These are phyloP conservation scores for Epichloe uncinata DNA, from an alignment of 2,329 filamentous ascomycete genomes.

Conservation along the genomic window DNA sequence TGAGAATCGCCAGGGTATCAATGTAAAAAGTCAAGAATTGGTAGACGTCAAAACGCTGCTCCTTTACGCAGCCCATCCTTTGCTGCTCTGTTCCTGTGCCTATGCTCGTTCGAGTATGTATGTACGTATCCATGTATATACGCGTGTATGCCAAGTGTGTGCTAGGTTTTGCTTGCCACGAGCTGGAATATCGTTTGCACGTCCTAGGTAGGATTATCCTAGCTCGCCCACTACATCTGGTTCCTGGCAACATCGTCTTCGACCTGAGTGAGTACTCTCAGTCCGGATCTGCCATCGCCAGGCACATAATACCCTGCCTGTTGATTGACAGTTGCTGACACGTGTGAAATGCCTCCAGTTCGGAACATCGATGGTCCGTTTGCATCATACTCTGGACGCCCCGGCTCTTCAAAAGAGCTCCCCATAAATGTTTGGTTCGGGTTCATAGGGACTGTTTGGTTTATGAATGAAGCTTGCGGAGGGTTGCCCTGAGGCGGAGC, in stretches of 20 bases:
- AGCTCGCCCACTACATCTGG: constrained; percentile 12
- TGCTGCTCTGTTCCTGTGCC: neutral
- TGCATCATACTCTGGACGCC: constrained; percentile 20
- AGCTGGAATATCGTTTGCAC: neutral
- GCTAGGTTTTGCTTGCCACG: neutral
- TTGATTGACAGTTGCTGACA: constrained; percentile 15
- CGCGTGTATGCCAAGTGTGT: neutral
- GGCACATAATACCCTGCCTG: constrained; percentile 22
- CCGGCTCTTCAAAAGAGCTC: constrained; percentile 21
- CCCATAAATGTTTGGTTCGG: constrained; percentile 21
- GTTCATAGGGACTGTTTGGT: constrained; percentile 18
- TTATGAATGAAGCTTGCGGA: constrained; percentile 18
- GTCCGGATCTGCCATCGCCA: constrained; percentile 18
- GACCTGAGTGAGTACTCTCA: constrained; percentile 16
- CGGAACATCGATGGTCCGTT: constrained; percentile 21
- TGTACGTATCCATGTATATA: too few relatives aligned
- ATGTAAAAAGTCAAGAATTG: neutral
- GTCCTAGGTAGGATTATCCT: neutral
- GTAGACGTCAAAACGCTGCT: neutral
- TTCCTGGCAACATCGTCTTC: constrained; percentile 18
- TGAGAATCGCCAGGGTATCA: neutral
- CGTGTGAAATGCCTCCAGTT: constrained; percentile 16
- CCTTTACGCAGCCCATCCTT: neutral
- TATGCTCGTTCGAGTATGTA: too few relatives aligned
- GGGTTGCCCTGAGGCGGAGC: constrained; percentile 24